phyloP scores from a whole-genome alignment of 345 rosid genomes.

The Moricandia arvensis region DNA sequence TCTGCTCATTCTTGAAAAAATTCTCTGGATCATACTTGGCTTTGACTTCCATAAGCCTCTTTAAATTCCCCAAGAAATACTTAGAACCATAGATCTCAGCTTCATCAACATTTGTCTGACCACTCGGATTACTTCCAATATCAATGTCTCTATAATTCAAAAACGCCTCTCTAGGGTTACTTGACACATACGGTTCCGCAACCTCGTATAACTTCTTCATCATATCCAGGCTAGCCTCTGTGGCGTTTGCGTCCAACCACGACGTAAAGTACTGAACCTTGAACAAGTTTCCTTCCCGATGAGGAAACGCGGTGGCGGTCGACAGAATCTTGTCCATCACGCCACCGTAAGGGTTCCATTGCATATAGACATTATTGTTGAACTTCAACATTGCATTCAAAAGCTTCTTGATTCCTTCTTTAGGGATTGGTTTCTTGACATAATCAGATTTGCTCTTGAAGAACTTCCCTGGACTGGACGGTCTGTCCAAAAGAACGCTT shows the following conservation, averaged over 20 bases:
- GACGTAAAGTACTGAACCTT: conserved; percentile 42
- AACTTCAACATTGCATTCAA: conserved; percentile 36
- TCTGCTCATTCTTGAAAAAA: conserved; percentile 45
- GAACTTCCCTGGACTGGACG: conserved; percentile 1
- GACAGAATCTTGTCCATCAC: conserved; percentile 48
- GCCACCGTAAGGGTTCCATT: conserved; percentile 63
- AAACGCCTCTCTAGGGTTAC: conserved; percentile 45
- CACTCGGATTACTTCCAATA: conserved; percentile 26
- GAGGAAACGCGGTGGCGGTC: conserved; percentile 55
- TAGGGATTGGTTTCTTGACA: conserved; percentile 43
- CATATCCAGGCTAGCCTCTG: conserved; percentile 22
- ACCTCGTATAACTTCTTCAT: conserved; percentile 39
- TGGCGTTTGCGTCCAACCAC: conserved; percentile 37
- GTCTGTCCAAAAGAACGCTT: conserved; percentile 35
- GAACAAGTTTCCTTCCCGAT: conserved; percentile 52
- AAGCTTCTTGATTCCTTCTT: conserved; percentile 34
- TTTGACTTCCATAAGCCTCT: conserved; percentile 41
- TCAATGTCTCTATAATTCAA: conserved; percentile 42
- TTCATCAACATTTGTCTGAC: conserved; percentile 26
- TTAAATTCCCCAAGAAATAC: conserved; percentile 41
- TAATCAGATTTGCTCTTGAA: conserved; percentile 64
- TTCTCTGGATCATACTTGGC: conserved; percentile 43
- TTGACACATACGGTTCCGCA: conserved; percentile 49
- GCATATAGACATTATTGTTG: conserved; percentile 35
- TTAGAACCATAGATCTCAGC: conserved; percentile 44